phyloP scores from a whole-genome alignment of 441 rosid species.

The Sinapis alba region DNA sequence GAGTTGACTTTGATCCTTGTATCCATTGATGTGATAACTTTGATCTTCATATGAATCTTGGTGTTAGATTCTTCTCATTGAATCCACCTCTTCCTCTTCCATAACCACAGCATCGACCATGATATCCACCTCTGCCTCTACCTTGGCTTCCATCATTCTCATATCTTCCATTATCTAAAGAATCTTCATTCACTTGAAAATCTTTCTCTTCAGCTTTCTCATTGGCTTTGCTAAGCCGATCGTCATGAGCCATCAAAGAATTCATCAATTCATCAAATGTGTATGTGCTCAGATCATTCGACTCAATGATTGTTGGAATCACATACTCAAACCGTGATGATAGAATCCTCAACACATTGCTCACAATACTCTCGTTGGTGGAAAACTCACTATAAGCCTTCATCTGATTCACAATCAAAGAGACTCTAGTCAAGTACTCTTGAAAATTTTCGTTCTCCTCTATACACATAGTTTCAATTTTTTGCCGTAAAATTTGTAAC shows the following conservation, averaged over 20 bases:
- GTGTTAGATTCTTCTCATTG: neutral
- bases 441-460: neutral
- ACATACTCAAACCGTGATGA: neutral
- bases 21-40: neutral
- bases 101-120: neutral
- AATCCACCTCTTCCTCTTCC: neutral
- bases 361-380: neutral
- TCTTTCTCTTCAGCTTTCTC: neutral
- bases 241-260: neutral
- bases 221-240: neutral
- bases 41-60: neutral
- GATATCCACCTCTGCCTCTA: neutral
- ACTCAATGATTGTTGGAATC: neutral
- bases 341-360: conserved; percentile 1
- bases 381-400: conserved; percentile 4
- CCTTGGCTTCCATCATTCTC: neutral
- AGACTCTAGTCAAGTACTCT: conserved; percentile 8
- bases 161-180: neutral
- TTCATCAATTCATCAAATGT: conserved; percentile 9
- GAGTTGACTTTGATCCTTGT: neutral
- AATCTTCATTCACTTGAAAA: neutral
- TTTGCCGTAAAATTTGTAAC: neutral
- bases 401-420: conserved; percentile 5
- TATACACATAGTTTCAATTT: neutral
- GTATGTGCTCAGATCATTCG: neutral